Percentiles rank a stretch among this genome's conserved stretches.
These are phyloP conservation scores for Rhodotorula sp. DNA, from an alignment of 1,284 basidiomycete species.

Conservation along the genomic window DNA sequence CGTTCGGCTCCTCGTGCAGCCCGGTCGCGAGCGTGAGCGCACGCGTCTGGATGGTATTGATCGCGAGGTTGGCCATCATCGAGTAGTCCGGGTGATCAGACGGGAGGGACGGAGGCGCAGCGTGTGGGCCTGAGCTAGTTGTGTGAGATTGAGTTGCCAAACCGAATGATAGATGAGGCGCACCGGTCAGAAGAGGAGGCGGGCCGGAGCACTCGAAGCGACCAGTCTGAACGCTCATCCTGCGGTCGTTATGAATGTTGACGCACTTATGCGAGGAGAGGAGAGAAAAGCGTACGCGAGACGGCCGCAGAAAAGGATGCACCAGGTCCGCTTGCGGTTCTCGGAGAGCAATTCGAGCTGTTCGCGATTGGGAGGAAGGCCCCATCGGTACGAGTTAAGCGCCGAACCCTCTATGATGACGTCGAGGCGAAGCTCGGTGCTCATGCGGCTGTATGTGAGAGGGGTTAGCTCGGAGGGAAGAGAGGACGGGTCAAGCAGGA, in stretches of 20 bases:
- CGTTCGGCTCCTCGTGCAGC: neutral
- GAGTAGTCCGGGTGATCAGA: slow-evolving; percentile 17
- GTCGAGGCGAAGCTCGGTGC: slow-evolving; percentile 31
- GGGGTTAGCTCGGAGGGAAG: neutral
- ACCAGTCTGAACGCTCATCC: slow-evolving; percentile 26
- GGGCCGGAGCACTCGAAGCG: slow-evolving; percentile 12
- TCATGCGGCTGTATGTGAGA: slow-evolving; percentile 3
- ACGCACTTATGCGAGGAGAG: too few relatives aligned
- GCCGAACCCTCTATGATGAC: slow-evolving; percentile 4
- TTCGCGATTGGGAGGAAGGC: neutral
- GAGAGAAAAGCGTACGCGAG: slow-evolving; percentile 29
- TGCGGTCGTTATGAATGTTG: neutral
- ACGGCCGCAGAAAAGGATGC: slow-evolving; percentile 20
- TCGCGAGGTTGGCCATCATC: slow-evolving; percentile 14
- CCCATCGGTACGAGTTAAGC: slow-evolving; percentile 4
- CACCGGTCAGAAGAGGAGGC: neutral
- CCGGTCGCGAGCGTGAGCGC: slow-evolving; percentile 9
- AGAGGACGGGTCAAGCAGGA: slow-evolving; percentile 7
- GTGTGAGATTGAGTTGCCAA: too few relatives aligned
- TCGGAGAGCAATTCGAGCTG: slow-evolving; percentile 4
- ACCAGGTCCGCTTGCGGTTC: slow-evolving; percentile 23
- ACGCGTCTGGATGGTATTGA: slow-evolving; percentile 6
- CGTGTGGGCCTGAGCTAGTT: neutral
- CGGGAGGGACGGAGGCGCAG: neutral
- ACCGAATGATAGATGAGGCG: neutral